Conservation (phyloP, 139 green algal genomes). For the Chlorella sp. region DNA sequence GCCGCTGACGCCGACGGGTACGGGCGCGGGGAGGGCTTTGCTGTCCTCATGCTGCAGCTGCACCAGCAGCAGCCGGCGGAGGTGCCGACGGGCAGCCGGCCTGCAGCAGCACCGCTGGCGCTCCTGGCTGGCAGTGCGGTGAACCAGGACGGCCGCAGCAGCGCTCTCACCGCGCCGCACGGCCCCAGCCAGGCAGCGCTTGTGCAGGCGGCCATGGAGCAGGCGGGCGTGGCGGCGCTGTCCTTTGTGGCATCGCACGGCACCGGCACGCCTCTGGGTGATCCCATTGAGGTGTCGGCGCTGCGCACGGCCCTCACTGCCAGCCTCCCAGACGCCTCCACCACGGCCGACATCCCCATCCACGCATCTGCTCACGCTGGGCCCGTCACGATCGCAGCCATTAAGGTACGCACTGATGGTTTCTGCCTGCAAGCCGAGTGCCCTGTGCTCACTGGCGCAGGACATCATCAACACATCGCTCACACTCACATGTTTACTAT, state of each 20-base stretch:
- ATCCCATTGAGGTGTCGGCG: slow-evolving; percentile 88
- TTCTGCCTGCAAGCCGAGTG: no score
- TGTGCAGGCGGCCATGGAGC: slow-evolving; percentile 31
- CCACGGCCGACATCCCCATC: no score
- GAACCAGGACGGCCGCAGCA: slow-evolving; percentile 87
- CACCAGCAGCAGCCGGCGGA: not conserved
- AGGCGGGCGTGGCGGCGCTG: slow-evolving; percentile 10
- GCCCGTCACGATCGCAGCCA: no score
- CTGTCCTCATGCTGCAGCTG: slow-evolving; percentile 42
- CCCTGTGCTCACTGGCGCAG: no score
- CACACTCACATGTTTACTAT: no score
- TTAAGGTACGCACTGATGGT: no score
- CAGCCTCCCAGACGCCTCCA: no score
- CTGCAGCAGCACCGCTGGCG: slow-evolving; percentile 10
- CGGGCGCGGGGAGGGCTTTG: slow-evolving; percentile 73
- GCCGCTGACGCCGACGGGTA: slow-evolving; percentile 76
- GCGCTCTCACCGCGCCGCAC: slow-evolving; percentile 76
- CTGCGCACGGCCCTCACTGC: no score
- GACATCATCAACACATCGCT: no score
- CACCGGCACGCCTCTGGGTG: slow-evolving; percentile 78
- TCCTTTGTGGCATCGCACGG: no score
- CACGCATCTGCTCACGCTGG: no score
- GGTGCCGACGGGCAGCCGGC: not conserved
- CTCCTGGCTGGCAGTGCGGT: slow-evolving; percentile 61
- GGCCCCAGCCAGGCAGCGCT: slow-evolving; percentile 68